These are phyloP conservation scores for Saccharomycopsis sp. DNA, from an alignment of 805 yeast genomes.

Conservation along the genomic window DNA sequence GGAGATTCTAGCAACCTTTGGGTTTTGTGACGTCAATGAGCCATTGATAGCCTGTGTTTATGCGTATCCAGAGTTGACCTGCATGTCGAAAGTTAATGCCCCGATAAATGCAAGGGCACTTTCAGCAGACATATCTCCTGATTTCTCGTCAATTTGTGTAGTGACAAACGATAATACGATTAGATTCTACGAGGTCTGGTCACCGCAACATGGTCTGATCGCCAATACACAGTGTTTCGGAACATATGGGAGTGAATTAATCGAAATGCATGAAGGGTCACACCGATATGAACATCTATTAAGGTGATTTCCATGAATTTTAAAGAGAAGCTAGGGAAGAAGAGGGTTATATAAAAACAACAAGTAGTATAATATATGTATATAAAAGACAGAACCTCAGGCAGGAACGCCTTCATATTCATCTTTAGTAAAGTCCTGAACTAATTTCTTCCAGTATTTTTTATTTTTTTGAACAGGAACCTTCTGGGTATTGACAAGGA, in stretches of 20 bases:
- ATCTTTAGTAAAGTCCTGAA: conserved; percentile 48
- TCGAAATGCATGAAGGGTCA: conserved; percentile 55
- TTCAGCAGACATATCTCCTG: conserved; percentile 63
- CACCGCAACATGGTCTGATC: conserved; percentile 31
- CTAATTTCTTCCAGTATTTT: conserved; percentile 54
- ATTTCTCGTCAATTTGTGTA: conserved; percentile 53
- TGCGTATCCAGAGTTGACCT: conserved; percentile 58
- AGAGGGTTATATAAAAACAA: background rate
- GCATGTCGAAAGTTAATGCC: conserved; percentile 43
- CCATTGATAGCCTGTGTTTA: conserved; percentile 54
- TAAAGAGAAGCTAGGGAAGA: background rate
- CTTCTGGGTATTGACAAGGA: conserved; percentile 47
- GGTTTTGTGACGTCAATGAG: conserved; percentile 54
- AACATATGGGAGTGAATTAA: conserved; percentile 48
- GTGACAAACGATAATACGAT: conserved; percentile 77
- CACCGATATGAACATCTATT: conserved; percentile 26
- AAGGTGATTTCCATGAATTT: conserved; percentile 22
- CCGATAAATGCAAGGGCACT: conserved; percentile 50
- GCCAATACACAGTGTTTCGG: conserved; percentile 36
- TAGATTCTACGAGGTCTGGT: conserved; percentile 71
- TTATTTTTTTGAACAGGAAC: conserved; percentile 70
- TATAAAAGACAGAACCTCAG: conserved; percentile 26
- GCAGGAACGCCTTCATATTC: conserved; percentile 89
- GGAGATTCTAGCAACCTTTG: conserved; percentile 75
- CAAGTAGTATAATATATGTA: background rate